Evolutionary conservation across 2,329 filamentous ascomycete genomes (phyloP).

Genomic region (Ceratocystis cubensis): DNA sequence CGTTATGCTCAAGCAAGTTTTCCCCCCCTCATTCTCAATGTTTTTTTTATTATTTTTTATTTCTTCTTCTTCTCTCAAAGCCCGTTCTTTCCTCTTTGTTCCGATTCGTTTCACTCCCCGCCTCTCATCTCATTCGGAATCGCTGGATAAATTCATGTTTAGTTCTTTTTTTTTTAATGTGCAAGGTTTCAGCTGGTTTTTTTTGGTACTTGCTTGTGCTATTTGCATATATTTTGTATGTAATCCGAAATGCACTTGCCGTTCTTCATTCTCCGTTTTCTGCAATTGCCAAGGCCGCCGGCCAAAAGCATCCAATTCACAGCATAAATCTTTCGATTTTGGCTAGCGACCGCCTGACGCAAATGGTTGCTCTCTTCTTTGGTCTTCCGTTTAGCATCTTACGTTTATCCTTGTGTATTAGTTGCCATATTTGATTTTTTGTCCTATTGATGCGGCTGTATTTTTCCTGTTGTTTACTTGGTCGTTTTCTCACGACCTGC

Average conservation of each 20-base stretch:
- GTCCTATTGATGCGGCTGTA: background rate
- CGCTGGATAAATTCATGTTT: background rate
- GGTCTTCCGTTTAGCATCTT: background rate
- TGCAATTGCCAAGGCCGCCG: background rate
- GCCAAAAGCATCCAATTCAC: conserved; percentile 1
- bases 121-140: background rate
- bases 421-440: background rate
- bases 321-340: conserved; percentile 3
- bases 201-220: background rate
- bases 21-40: background rate
- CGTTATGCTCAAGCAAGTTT: background rate
- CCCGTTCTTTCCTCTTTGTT: background rate
- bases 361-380: background rate
- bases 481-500: background rate
- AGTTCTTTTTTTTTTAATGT: background rate
- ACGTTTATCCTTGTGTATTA: background rate
- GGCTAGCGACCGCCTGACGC: background rate
- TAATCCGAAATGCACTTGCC: background rate
- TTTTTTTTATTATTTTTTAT: background rate
- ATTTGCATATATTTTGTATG: conserved; percentile 1
- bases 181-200: background rate
- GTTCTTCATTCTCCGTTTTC: background rate
- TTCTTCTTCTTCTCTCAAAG: background rate
- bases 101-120: background rate
- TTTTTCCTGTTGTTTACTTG: background rate